Evolutionary conservation across 345 rosid species (phyloP).

Genomic region (Salix koriyanagi): DNA sequence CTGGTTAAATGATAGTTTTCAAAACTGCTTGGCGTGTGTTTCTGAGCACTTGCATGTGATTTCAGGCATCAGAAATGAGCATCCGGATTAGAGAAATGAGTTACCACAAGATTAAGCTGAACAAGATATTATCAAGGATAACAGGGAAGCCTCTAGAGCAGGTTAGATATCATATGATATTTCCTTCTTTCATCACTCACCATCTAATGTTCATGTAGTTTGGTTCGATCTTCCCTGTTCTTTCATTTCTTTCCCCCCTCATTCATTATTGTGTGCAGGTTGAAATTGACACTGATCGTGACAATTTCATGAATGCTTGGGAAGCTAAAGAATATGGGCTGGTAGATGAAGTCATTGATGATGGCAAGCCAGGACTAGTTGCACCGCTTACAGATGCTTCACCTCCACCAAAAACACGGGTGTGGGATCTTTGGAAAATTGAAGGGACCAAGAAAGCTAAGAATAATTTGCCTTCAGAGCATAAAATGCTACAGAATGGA

Average conservation of each 20-base stretch:
- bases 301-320: conserved; percentile 89
- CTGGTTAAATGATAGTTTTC: not conserved
- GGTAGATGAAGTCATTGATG: conserved; percentile 76
- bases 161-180: conserved; percentile 31
- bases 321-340: conserved; percentile 92
- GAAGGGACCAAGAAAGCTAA: conserved; percentile 61
- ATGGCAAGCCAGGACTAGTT: conserved; percentile 88
- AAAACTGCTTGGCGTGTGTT: not conserved
- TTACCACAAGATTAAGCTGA: conserved; percentile 68
- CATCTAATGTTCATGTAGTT: not conserved
- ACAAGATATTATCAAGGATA: conserved; percentile 73
- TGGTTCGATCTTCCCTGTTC: not conserved
- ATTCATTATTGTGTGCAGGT: conserved; percentile 38
- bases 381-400: conserved; percentile 63
- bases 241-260: not conserved
- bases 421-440: conserved; percentile 69
- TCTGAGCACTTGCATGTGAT: conserved; percentile 19
- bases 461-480: conserved; percentile 62
- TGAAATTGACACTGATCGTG: conserved; percentile 72
- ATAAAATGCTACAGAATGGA: conserved; percentile 30
- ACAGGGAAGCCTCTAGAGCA: conserved; percentile 69
- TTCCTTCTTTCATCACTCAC: not conserved
- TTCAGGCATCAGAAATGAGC: conserved; percentile 70
- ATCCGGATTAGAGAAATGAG: conserved; percentile 73
- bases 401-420: conserved; percentile 67